Evolutionary conservation across 106 monocot species (phyloP).

Genomic region (Allium cepa): DNA sequence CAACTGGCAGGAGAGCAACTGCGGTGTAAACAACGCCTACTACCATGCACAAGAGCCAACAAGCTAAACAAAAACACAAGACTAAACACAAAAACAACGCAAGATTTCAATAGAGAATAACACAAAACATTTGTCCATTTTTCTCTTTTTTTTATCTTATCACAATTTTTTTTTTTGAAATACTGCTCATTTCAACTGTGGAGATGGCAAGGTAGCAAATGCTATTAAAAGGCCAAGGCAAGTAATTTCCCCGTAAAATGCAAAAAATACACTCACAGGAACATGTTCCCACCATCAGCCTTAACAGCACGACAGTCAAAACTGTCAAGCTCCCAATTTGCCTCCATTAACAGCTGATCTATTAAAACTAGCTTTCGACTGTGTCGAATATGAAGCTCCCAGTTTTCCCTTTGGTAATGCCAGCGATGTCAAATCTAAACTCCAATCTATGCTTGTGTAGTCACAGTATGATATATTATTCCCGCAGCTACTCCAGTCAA

Average conservation of each 20-base stretch:
- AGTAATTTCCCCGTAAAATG: constrained; percentile 61
- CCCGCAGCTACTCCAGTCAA: constrained; percentile 49
- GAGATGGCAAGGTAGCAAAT: constrained; percentile 49
- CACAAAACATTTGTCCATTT: too few relatives aligned
- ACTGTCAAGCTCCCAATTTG: constrained; percentile 16
- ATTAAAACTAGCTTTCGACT: constrained; percentile 1
- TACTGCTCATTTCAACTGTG: neutral
- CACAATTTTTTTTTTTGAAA: too few relatives aligned
- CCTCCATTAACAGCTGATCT: constrained; percentile 9
- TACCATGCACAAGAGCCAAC: too few relatives aligned
- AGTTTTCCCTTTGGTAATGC: constrained; percentile 4
- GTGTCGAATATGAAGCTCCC: neutral
- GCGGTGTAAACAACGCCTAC: too few relatives aligned
- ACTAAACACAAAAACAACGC: too few relatives aligned
- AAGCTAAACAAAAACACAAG: too few relatives aligned
- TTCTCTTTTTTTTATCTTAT: too few relatives aligned
- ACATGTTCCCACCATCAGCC: constrained; percentile 5
- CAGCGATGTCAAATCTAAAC: constrained; percentile 31
- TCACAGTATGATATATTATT: constrained; percentile 26
- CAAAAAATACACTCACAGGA: constrained; percentile 49
- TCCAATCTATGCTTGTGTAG: constrained; percentile 92
- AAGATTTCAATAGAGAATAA: too few relatives aligned
- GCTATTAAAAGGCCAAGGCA: constrained; percentile 54
- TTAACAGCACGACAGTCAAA: neutral
- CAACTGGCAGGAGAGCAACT: too few relatives aligned